phyloP scores from a whole-genome alignment of 306 rosid genomes.

The Senna tora region DNA sequence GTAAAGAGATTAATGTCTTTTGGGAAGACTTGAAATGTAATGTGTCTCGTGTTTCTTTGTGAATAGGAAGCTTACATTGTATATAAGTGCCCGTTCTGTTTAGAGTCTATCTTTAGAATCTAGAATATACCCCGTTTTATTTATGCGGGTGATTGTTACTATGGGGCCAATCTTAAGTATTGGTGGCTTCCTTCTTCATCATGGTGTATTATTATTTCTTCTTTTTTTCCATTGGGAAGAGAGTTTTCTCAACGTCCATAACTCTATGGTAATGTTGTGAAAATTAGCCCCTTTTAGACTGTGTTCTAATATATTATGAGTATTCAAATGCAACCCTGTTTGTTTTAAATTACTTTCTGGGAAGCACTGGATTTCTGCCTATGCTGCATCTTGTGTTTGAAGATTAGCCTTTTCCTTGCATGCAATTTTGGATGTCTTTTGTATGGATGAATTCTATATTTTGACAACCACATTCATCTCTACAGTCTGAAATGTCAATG shows the following conservation, averaged over 20 bases:
- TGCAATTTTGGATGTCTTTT: not conserved
- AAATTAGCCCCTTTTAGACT: constrained; percentile 18
- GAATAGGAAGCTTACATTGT: constrained; percentile 50
- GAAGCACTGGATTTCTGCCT: constrained; percentile 28
- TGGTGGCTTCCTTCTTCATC: constrained; percentile 37
- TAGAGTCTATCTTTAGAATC: constrained; percentile 22
- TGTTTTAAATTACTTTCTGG: constrained; percentile 27
- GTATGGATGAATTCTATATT: not conserved
- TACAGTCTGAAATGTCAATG: not conserved
- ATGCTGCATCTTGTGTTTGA: constrained; percentile 27
- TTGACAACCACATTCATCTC: not conserved
- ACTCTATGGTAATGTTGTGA: constrained; percentile 28
- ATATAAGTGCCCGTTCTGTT: constrained; percentile 44
- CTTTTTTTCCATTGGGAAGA: constrained; percentile 29
- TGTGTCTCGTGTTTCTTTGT: constrained; percentile 43
- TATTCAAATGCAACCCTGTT: constrained; percentile 38
- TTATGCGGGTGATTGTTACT: constrained; percentile 53
- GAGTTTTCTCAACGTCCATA: constrained; percentile 33
- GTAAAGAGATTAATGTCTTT: constrained; percentile 30
- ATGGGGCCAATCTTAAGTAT: constrained; percentile 42
- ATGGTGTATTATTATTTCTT: constrained; percentile 30
- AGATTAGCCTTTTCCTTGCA: constrained; percentile 20
- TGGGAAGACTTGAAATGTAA: constrained; percentile 33
- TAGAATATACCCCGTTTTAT: constrained; percentile 41
- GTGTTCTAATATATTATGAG: too few species aligned